These are phyloP conservation scores for Scalesia atractyloides DNA, from an alignment of 129 eudicot species.

Conservation along the genomic window DNA sequence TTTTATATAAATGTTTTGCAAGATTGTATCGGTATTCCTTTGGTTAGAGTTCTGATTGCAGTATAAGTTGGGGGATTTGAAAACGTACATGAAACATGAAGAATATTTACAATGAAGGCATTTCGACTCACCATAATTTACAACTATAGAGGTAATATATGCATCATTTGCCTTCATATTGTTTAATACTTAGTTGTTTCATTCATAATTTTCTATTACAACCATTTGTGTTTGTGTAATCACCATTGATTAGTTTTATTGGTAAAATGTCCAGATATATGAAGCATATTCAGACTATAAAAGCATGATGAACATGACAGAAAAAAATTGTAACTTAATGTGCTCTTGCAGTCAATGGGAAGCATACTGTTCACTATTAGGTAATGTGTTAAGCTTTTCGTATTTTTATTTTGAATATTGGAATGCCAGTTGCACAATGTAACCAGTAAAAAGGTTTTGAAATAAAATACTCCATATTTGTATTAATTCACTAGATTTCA, in stretches of 20 bases:
- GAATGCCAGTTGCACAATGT: too few species aligned
- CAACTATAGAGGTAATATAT: slow-evolving; percentile 99
- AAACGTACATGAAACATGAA: slow-evolving; percentile 87
- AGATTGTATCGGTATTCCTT: neutral
- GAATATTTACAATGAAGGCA: slow-evolving; percentile 95
- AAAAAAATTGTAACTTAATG: slow-evolving; percentile 89
- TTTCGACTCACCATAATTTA: slow-evolving; percentile 97
- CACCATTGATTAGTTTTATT: slow-evolving; percentile 5
- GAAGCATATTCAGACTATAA: slow-evolving; percentile 98
- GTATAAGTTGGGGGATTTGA: slow-evolving; percentile 94
- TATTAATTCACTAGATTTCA: too few species aligned
- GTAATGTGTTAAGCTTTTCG: too few species aligned
- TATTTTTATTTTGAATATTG: too few species aligned
- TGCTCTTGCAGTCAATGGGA: slow-evolving; percentile 89
- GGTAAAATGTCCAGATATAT: slow-evolving; percentile 57
- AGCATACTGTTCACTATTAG: slow-evolving; percentile 86
- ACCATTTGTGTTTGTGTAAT: neutral
- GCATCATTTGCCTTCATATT: slow-evolving; percentile 27
- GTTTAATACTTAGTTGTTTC: neutral
- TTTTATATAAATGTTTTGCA: neutral
- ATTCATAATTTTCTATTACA: neutral
- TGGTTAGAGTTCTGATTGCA: neutral
- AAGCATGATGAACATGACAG: slow-evolving; percentile 96
- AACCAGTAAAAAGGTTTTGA: too few species aligned
- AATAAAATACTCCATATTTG: too few species aligned